A percentile compares a stretch with the other conserved stretches of the same genome.
Evolutionary conservation across 2,329 filamentous ascomycete genomes (phyloP).

Genomic region (Phyllosticta capitalensis): DNA sequence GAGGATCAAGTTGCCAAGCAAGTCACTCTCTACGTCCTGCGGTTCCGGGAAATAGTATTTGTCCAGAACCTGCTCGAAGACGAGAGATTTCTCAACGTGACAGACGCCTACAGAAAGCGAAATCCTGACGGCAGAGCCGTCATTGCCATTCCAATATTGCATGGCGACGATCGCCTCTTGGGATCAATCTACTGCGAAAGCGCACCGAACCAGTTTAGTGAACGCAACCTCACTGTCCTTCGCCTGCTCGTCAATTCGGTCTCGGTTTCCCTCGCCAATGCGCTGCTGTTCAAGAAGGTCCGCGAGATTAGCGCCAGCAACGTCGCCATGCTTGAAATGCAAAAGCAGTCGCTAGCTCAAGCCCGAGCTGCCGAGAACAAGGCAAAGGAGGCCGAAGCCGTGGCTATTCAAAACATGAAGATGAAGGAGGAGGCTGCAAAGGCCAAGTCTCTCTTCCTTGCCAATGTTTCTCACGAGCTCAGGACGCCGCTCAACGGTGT

Average conservation of each 20-base stretch:
- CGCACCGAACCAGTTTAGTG: slow-evolving; percentile 65
- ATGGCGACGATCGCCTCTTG: slow-evolving; percentile 59
- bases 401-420: slow-evolving; percentile 69
- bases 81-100: slow-evolving; percentile 69
- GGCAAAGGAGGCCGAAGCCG: slow-evolving; percentile 65
- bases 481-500: slow-evolving; percentile 46
- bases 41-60: slow-evolving; percentile 67
- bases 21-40: slow-evolving; percentile 65
- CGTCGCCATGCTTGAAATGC: slow-evolving; percentile 65
- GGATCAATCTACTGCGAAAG: slow-evolving; percentile 70
- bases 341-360: slow-evolving; percentile 63
- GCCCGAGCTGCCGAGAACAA: slow-evolving; percentile 65
- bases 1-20: slow-evolving; percentile 66
- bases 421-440: slow-evolving; percentile 75
- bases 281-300: slow-evolving; percentile 55
- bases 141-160: slow-evolving; percentile 70
- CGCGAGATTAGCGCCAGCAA: slow-evolving; percentile 73
- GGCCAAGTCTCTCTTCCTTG: slow-evolving; percentile 68
- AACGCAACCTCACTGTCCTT: slow-evolving; percentile 48
- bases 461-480: slow-evolving; percentile 50
- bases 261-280: slow-evolving; percentile 54
- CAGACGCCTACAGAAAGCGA: slow-evolving; percentile 55
- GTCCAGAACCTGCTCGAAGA: slow-evolving; percentile 64
- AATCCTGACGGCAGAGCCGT: slow-evolving; percentile 64
- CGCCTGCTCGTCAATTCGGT: slow-evolving; percentile 71